Evolutionary conservation across 73 alveolate species (phyloP).

Genomic region (Paramecium bursaria): DNA sequence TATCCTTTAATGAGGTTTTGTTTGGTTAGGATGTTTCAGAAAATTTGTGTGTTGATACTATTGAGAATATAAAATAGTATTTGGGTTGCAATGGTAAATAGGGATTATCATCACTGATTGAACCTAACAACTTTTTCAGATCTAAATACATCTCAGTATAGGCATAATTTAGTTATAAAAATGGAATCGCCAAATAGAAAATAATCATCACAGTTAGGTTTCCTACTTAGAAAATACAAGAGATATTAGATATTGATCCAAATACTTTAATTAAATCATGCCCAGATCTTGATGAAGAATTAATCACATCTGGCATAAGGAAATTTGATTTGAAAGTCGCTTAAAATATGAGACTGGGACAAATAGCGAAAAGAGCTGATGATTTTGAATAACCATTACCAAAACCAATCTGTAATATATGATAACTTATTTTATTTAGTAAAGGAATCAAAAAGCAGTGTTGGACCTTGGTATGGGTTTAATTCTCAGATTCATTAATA

Average conservation of each 20-base stretch:
- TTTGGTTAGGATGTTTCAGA: constrained; percentile 43
- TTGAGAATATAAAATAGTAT: constrained; percentile 6
- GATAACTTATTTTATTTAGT: neutral
- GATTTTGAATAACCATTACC: constrained; percentile 26
- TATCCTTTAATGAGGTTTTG: neutral
- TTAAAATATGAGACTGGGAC: constrained; percentile 11
- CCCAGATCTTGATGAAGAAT: constrained; percentile 43
- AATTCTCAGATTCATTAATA: constrained; percentile 43
- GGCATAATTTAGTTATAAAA: constrained; percentile 30
- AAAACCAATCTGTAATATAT: constrained; percentile 5
- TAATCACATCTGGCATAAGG: constrained; percentile 12
- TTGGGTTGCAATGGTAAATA: constrained; percentile 42
- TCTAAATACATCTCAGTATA: constrained; percentile 1
- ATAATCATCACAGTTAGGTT: neutral
- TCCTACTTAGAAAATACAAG: neutral
- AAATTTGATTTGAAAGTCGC: neutral
- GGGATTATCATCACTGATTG: constrained; percentile 15
- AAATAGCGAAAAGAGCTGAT: neutral
- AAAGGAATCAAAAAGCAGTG: neutral
- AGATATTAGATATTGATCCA: constrained; percentile 31
- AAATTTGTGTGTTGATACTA: constrained; percentile 41
- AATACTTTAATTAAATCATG: neutral
- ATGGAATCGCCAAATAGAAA: constrained; percentile 4
- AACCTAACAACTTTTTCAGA: constrained; percentile 31
- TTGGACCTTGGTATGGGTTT: constrained; percentile 49